Conservation (phyloP, 2,329 filamentous ascomycete genomes). For the Fusarium dlaminii region DNA sequence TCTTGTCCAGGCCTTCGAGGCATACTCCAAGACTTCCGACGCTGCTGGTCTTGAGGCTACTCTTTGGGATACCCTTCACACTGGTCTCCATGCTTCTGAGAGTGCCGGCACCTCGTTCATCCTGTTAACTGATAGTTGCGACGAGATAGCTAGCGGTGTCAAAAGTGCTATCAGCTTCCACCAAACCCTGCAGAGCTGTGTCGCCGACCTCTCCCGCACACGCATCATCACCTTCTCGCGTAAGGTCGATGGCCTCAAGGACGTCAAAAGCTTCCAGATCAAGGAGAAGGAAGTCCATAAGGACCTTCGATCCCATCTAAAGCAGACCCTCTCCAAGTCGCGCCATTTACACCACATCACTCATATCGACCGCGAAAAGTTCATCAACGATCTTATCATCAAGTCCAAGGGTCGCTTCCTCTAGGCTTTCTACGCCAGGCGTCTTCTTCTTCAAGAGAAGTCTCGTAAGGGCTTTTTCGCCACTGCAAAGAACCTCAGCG, state of each 20-base stretch:
- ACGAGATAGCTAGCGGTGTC: constrained; percentile 45
- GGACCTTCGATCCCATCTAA: constrained; percentile 46
- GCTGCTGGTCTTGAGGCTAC: constrained; percentile 41
- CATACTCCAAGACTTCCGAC: constrained; percentile 36
- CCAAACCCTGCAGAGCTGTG: constrained; percentile 44
- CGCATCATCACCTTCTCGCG: constrained; percentile 51
- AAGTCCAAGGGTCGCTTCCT: constrained; percentile 51
- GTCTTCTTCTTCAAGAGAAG: constrained; percentile 42
- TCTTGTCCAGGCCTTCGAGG: constrained; percentile 42
- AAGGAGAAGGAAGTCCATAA: constrained; percentile 45
- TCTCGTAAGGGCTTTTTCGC: constrained; percentile 17
- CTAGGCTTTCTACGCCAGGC: constrained; percentile 49
- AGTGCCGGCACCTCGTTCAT: constrained; percentile 42
- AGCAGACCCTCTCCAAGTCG: constrained; percentile 28
- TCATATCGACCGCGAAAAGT: constrained; percentile 39
- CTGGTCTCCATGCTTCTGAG: constrained; percentile 46
- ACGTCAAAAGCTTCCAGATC: constrained; percentile 46
- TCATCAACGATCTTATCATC: constrained; percentile 44
- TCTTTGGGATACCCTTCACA: constrained; percentile 49
- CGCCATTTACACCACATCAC: constrained; percentile 35
- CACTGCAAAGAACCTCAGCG: constrained; percentile 11
- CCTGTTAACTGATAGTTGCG: constrained; percentile 51
- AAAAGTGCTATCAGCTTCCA: constrained; percentile 43
- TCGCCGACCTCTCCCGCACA: constrained; percentile 41
- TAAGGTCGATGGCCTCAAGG: constrained; percentile 45